phyloP scores from a whole-genome alignment of 768 basidiomycete genomes.

The Vararia minispora region DNA sequence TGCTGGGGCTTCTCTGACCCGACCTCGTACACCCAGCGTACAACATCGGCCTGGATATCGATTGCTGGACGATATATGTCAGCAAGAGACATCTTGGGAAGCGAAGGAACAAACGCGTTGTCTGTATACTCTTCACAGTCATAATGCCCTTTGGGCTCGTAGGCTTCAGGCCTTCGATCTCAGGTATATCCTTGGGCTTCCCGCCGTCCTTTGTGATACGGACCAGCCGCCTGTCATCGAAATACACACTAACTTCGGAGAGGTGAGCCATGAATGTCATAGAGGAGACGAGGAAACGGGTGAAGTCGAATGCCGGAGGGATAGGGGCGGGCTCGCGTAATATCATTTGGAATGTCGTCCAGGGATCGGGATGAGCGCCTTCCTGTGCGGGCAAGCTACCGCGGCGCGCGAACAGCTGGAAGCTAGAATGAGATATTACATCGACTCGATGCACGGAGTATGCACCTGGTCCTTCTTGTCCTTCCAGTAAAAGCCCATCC shows the following conservation, averaged over 20 bases:
- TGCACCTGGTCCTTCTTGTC: slow-evolving; percentile 79
- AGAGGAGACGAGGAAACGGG: slow-evolving; percentile 80
- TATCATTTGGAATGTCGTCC: slow-evolving; percentile 88
- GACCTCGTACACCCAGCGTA: slow-evolving; percentile 63
- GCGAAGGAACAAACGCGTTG: slow-evolving; percentile 37
- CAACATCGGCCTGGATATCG: slow-evolving; percentile 71
- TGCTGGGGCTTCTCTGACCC: slow-evolving; percentile 45
- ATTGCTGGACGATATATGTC: slow-evolving; percentile 34
- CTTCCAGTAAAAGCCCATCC: slow-evolving; percentile 97
- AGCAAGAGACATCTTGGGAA: slow-evolving; percentile 1
- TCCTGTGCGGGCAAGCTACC: slow-evolving; percentile 43
- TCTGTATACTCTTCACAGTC: slow-evolving; percentile 53
- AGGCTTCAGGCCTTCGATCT: slow-evolving; percentile 46
- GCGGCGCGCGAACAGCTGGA: slow-evolving; percentile 71
- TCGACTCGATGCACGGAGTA: not conserved
- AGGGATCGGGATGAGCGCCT: slow-evolving; percentile 28
- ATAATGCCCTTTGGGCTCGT: slow-evolving; percentile 53
- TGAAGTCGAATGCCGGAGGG: slow-evolving; percentile 77
- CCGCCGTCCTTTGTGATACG: slow-evolving; percentile 55
- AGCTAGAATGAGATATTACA: not conserved
- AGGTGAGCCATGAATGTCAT: slow-evolving; percentile 89
- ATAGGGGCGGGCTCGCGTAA: slow-evolving; percentile 74
- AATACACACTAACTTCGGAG: slow-evolving; percentile 64
- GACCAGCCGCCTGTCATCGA: slow-evolving; percentile 68
- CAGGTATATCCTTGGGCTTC: slow-evolving; percentile 32